phyloP scores from a whole-genome alignment of 169 alveolate genomes.

The Plasmodium knowlesi region DNA sequence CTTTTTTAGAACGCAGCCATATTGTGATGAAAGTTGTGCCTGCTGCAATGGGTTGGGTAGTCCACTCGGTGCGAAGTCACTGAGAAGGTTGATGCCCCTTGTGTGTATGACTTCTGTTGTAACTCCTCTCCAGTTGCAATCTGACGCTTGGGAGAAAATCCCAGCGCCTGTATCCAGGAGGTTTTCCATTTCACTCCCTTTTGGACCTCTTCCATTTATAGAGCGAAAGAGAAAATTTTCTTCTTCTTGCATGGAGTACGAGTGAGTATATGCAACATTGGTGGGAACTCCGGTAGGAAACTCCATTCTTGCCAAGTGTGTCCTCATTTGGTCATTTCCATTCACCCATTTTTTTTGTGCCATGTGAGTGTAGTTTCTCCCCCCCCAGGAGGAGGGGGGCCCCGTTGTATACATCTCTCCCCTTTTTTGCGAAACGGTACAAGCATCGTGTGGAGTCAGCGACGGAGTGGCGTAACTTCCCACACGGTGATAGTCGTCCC shows the following conservation, averaged over 20 bases:
- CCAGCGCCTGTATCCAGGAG: background rate
- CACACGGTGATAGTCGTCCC: background rate
- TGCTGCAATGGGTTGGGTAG: background rate
- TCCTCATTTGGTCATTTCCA: background rate
- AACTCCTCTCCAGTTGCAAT: background rate
- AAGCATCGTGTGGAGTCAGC: background rate
- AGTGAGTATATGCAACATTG: background rate
- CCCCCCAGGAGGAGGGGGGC: background rate
- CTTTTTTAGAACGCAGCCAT: background rate
- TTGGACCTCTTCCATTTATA: background rate
- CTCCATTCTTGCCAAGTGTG: background rate
- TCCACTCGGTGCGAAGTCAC: background rate
- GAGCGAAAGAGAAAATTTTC: background rate
- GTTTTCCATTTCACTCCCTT: background rate
- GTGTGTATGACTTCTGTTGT: background rate
- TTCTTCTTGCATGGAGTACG: background rate
- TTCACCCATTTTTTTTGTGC: background rate
- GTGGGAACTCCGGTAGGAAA: background rate
- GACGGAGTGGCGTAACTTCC: background rate
- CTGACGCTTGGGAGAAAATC: background rate
- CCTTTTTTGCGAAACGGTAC: background rate
- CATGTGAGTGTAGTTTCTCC: background rate
- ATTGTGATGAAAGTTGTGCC: background rate
- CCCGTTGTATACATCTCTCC: background rate
- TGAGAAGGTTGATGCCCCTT: background rate